Percentiles rank a stretch among this genome's conserved stretches.
These are phyloP conservation scores for Platanthera zijinensis DNA, from an alignment of 106 monocot species.

Conservation along the genomic window DNA sequence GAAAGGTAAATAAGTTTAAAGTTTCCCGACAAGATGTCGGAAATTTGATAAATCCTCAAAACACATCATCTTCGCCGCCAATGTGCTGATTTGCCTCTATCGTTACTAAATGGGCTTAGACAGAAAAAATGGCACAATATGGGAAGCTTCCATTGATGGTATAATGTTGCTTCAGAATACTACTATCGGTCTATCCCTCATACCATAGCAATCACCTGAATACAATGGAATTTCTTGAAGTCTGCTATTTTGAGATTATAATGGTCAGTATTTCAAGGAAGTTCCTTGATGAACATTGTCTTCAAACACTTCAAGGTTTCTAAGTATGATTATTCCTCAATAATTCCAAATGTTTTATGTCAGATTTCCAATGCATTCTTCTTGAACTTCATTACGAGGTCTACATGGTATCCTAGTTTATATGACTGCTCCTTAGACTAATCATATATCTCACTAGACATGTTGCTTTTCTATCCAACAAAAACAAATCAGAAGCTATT, in stretches of 20 bases:
- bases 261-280: background rate
- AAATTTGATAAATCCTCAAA: no score
- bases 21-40: no score
- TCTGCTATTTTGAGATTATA: background rate
- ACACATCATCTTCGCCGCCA: no score
- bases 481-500: background rate
- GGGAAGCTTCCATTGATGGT: background rate
- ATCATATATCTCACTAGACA: background rate
- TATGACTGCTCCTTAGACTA: background rate
- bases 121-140: background rate
- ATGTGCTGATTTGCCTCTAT: no score
- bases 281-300: background rate
- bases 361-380: background rate
- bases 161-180: background rate
- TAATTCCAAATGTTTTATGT: background rate
- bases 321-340: background rate
- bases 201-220: background rate
- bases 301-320: background rate
- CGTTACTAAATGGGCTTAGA: background rate
- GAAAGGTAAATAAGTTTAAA: no score
- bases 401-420: background rate
- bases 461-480: background rate
- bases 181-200: background rate
- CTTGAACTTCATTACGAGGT: background rate
- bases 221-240: background rate